Evolutionary conservation across 2,329 filamentous ascomycete genomes (phyloP).

Genomic region (Penicillium sp.): DNA sequence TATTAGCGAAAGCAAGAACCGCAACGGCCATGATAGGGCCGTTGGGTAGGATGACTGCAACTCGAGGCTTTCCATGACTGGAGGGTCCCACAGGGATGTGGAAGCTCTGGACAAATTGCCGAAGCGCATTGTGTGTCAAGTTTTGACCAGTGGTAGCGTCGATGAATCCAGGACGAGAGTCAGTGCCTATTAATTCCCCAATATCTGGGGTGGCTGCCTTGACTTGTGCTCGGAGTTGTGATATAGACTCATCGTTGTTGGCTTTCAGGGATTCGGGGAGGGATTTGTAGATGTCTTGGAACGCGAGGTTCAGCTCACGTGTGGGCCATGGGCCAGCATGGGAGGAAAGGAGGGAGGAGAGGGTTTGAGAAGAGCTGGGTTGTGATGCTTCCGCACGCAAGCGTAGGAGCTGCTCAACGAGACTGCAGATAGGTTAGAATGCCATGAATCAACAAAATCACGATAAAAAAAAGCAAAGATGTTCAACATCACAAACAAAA

Average conservation of each 20-base stretch:
- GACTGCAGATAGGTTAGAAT: conserved; percentile 11
- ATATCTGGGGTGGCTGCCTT: conserved; percentile 13
- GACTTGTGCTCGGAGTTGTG: conserved; percentile 11
- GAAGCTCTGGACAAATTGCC: conserved; percentile 23
- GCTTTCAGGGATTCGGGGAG: conserved; percentile 15
- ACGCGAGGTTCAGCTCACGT: conserved; percentile 10
- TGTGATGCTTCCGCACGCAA: conserved; percentile 15
- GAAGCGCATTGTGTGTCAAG: conserved; percentile 20
- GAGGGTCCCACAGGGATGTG: conserved; percentile 25
- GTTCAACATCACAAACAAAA: too few species aligned
- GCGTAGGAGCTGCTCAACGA: conserved; percentile 14
- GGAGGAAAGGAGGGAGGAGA: conserved; percentile 16
- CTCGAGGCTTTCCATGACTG: conserved; percentile 39
- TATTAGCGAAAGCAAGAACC: conserved; percentile 52
- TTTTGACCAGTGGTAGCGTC: conserved; percentile 13
- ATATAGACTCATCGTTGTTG: conserved; percentile 12
- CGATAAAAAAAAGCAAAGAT: not conserved
- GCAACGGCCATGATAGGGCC: conserved; percentile 56
- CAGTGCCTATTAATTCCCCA: conserved; percentile 12
- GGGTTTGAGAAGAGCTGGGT: conserved; percentile 8
- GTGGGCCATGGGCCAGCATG: conserved; percentile 13
- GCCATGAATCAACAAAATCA: not conserved
- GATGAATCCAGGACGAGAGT: conserved; percentile 17
- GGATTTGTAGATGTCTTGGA: conserved; percentile 18
- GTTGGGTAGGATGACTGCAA: conserved; percentile 57